A percentile compares a stretch with the other conserved stretches of the same genome.
These are phyloP conservation scores for Circinella minor DNA, from an alignment of 371 early-diverging fungal genomes.

Conservation along the genomic window DNA sequence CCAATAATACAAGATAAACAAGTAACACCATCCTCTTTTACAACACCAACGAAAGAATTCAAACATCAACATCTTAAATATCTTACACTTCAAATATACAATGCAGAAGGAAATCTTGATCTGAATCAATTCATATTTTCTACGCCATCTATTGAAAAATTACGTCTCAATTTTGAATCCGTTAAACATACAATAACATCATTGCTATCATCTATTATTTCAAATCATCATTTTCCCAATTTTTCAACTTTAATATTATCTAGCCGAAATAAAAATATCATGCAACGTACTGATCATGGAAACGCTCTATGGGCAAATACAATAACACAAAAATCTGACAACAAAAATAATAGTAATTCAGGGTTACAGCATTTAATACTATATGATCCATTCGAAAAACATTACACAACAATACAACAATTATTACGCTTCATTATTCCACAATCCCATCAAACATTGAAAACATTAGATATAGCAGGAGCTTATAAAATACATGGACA, in stretches of 20 bases:
- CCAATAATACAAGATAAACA: not conserved
- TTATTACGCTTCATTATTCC: not conserved
- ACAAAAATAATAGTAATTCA: not conserved
- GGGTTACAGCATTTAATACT: not conserved
- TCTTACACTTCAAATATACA: not conserved
- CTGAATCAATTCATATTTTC: not conserved
- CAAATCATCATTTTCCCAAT: not conserved
- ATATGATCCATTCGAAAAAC: not conserved
- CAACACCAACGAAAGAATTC: not conserved
- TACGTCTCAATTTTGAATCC: not conserved
- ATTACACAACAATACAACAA: not conserved
- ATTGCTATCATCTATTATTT: not conserved
- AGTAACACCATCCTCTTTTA: too few species aligned
- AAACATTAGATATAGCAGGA: not conserved
- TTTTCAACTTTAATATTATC: not conserved
- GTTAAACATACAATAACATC: not conserved
- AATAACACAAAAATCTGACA: not conserved
- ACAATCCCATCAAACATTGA: not conserved
- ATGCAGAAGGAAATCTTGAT: not conserved
- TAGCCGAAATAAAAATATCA: not conserved
- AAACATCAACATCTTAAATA: not conserved
- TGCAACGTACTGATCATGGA: not conserved
- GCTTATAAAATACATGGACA: not conserved
- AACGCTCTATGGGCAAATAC: not conserved
- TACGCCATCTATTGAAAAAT: not conserved